Base-by-base conservation (phyloP, 108 stramenopile genomes). In the Cyclotella distinguenda region DNA sequence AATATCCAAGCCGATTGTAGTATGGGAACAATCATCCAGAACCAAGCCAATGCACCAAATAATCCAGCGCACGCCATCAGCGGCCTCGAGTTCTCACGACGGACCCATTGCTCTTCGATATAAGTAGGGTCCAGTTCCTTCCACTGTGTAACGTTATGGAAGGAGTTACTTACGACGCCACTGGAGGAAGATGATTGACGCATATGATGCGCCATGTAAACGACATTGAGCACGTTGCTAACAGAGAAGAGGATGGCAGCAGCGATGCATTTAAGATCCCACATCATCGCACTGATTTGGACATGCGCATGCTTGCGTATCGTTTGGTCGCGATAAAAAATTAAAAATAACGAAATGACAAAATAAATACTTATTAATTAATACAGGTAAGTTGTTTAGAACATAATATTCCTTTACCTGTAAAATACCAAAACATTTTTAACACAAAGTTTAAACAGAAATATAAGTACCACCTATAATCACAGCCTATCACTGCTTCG, bases 1-100 rank as follows among this genome's bases (percentile, higher is more conserved):
- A 87, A 59, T 39, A 87, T 65, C 86, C 86, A 89, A 8, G 85
- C 75, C 32, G 77, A 34, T 33, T 92, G 86, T 0, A 92, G 28
- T 18, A 92, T 74, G 19, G 90, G 90, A 36, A 80, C 77, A 0
- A 72, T 57, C 44, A 92, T 66, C 34, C 75, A 78, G 55, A 88
- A 78, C 87, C 84, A 89, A 1, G 87, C 86, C 45, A 87, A 12
- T 10, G 43, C 64, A 43, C 63, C 85, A 75, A 35, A 86, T 16
- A 57, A 78, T 39, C 50, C 64, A 10, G 73, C 73, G 25, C 64
- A 38, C 31, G 59, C 66, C 59, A 66, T 38, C 4, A 66, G 6
- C 25, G 49, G 55, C 28, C 71, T n/a, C 19, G 48, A 27, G 3
- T 25, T 6, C 38, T 60, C 60, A 39, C 40, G 49, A 33, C 38